Base-by-base conservation (phyloP, 2,329 filamentous ascomycete species). In the Beauveria sp. region DNA sequence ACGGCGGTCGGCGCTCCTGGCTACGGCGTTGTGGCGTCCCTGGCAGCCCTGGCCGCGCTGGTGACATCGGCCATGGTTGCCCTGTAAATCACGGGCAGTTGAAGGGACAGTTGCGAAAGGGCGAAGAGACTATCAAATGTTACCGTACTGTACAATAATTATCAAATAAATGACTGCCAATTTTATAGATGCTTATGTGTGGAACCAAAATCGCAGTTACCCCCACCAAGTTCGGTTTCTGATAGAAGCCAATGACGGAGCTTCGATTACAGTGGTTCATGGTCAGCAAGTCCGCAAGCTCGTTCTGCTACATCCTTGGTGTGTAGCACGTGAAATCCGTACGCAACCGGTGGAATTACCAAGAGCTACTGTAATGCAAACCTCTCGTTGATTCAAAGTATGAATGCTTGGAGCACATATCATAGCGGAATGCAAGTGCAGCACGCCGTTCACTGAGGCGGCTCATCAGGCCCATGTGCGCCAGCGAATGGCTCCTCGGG, bases 31-130 rank as follows among this genome's bases (percentile, higher is more conserved):
- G 81, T 81, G 12, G 44, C 40, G 75, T 80, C 71, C 75, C 72
- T 61, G 76, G 34, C 43, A n/a, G 50, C 51, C 7, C n/a, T 61
- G 14, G 44, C 40, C 10, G 59, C 59, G n/a, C 34, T 61, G 28
- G 43, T 77, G n/a, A 81, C 82, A 68, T 81, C 78, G 40, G 76
- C 73, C 61, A 82, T 85, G 80, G 69, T 84, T 61, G 70, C 77
- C 62, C 68, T 85, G 72, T 85, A 82, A 78, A 66, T 59, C 34
- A 26, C 3, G 9, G 37, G 3, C 18, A 30, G 7, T 20, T 46
- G 40, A 12, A 6, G 3, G 5, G 5, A 37, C 34, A 37, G 34
- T 1, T 16, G 12, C 12, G 34, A 57, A 48, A 14, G 16, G 34
- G 14, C 2, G 22, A 24, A 5, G 7, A 53, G 20, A 24, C 18